These are phyloP conservation scores for Mycena rosella DNA, from an alignment of 768 basidiomycete genomes.

Conservation along the genomic window DNA sequence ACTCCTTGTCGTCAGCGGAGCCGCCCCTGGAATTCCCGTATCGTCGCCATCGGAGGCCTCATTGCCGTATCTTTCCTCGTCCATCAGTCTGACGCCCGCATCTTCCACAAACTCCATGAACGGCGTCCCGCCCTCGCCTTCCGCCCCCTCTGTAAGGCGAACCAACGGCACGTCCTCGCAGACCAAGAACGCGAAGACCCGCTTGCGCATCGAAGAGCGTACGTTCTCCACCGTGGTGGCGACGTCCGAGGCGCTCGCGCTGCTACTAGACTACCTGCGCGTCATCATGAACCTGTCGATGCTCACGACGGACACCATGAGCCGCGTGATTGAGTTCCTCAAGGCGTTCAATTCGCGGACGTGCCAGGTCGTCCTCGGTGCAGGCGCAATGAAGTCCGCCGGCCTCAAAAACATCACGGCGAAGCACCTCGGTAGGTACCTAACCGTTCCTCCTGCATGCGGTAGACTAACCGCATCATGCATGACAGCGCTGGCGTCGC, in stretches of 20 bases:
- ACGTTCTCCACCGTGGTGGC: conserved; percentile 90
- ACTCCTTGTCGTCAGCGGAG: conserved; percentile 58
- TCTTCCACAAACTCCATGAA: conserved; percentile 37
- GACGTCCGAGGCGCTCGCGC: conserved; percentile 77
- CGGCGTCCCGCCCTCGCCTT: conserved; percentile 35
- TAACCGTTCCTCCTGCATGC: conserved; percentile 21
- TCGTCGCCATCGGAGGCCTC: conserved; percentile 32
- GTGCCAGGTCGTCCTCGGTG: conserved; percentile 97
- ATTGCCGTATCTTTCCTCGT: conserved; percentile 28
- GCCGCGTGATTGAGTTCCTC: conserved; percentile 92
- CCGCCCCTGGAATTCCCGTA: conserved; percentile 33
- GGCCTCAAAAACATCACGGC: conserved; percentile 99
- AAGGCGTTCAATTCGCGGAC: conserved; percentile 98
- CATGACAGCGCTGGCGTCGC: conserved; percentile 88
- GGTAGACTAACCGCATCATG: conserved; percentile 31
- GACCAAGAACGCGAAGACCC: conserved; percentile 59
- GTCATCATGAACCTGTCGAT: conserved; percentile 90
- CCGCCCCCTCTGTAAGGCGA: conserved; percentile 33
- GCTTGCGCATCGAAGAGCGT: conserved; percentile 84
- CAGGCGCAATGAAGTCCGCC: conserved; percentile 98
- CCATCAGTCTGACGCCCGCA: conserved; percentile 32
- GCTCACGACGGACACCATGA: conserved; percentile 96
- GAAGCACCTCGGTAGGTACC: conserved; percentile 87
- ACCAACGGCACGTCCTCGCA: conserved; percentile 36
- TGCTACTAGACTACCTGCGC: conserved; percentile 88